Conservation (phyloP, 1,284 basidiomycete genomes). For the Cryptococcus sp. region DNA sequence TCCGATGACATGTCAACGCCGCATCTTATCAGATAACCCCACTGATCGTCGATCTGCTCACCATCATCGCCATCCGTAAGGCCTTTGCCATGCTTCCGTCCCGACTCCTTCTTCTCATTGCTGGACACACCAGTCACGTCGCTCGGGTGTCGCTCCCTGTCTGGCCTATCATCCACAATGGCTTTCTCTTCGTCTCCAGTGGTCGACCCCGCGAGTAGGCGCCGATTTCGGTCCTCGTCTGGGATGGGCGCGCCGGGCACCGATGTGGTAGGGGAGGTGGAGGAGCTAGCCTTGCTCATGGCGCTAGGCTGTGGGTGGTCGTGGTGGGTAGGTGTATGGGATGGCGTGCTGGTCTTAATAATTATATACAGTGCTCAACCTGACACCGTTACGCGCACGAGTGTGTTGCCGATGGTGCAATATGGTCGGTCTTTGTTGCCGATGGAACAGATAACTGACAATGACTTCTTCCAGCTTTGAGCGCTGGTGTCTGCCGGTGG, state of each 20-base stretch:
- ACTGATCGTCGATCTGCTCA: constrained; percentile 11
- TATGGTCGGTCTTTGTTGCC: neutral
- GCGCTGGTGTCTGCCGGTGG: no score
- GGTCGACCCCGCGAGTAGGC: neutral
- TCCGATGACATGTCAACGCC: neutral
- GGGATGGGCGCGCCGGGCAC: neutral
- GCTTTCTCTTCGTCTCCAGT: neutral
- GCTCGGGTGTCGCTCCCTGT: constrained; percentile 10
- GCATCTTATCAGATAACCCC: neutral
- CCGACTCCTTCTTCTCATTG: constrained; percentile 9
- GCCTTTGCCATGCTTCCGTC: constrained; percentile 20
- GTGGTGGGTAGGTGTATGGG: no score
- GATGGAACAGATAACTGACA: neutral
- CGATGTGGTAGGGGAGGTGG: neutral
- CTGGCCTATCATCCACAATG: neutral
- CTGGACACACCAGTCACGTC: neutral
- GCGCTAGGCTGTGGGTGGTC: no score
- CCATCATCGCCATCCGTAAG: constrained; percentile 42
- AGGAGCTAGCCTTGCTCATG: no score
- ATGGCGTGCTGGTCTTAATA: no score
- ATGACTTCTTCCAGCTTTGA: no score
- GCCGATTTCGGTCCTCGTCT: neutral
- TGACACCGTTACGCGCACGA: no score
- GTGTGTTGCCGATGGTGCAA: no score
- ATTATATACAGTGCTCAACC: no score